Conservation (phyloP, 495 filamentous ascomycete species). For the Podospora pseudocomata region DNA sequence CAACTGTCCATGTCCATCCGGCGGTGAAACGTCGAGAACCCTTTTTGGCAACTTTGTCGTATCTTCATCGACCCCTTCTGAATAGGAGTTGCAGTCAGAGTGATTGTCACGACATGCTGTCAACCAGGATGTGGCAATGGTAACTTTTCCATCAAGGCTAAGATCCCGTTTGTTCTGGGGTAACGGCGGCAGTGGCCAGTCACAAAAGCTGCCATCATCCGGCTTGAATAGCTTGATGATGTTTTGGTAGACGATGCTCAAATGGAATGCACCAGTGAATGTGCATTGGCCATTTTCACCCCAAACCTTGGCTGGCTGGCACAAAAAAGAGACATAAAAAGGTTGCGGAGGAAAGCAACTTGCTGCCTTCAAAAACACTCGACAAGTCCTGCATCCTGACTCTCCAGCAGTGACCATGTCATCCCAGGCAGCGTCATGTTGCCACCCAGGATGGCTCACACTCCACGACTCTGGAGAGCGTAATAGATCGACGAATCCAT, state of each 20-base stretch:
- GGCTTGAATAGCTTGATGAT: neutral
- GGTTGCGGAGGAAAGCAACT: neutral
- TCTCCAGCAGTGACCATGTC: neutral
- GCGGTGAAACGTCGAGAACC: neutral
- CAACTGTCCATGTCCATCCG: neutral
- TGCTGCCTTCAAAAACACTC: neutral
- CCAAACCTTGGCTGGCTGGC: neutral
- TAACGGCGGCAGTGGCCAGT: neutral
- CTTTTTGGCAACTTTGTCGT: neutral
- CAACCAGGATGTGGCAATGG: neutral
- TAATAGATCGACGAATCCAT: neutral
- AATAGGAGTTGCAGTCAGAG: neutral
- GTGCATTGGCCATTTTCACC: neutral
- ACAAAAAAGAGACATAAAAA: neutral
- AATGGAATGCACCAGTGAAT: neutral
- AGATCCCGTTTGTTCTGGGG: neutral
- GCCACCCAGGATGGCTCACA: neutral
- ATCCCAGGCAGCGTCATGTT: neutral
- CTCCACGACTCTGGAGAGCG: neutral
- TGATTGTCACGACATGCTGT: neutral
- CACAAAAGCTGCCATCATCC: neutral
- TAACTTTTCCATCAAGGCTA: neutral
- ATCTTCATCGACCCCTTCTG: neutral
- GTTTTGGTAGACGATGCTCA: neutral
- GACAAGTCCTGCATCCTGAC: neutral